Evolutionary conservation across 768 basidiomycete species (phyloP).

Genomic region (Boletus pseudo-olivaceus): DNA sequence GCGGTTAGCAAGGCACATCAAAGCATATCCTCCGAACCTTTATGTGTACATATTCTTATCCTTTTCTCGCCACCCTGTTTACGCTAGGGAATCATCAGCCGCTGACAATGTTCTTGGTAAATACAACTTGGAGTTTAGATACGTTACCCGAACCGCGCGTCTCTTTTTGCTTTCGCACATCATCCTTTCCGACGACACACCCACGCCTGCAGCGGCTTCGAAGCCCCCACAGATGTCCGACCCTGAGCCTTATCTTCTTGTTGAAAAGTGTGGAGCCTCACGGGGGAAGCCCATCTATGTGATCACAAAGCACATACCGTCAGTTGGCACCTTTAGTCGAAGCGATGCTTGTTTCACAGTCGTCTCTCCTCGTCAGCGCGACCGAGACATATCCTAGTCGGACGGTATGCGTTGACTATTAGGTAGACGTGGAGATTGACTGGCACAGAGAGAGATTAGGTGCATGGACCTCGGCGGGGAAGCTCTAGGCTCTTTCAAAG

Average conservation of each 20-base stretch:
- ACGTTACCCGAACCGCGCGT: conserved; percentile 24
- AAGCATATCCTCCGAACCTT: conserved; percentile 20
- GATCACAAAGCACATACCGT: conserved; percentile 42
- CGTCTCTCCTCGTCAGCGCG: conserved; percentile 22
- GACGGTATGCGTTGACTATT: conserved; percentile 26
- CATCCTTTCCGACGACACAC: conserved; percentile 13
- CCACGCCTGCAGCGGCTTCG: conserved; percentile 7
- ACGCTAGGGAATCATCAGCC: conserved; percentile 24
- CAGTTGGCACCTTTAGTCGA: conserved; percentile 23
- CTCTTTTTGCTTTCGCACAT: conserved; percentile 26
- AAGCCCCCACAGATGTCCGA: conserved; percentile 22
- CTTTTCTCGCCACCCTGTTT: conserved; percentile 23
- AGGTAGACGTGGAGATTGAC: conserved; percentile 8
- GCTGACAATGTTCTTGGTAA: conserved; percentile 28
- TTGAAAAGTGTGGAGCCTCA: conserved; percentile 41
- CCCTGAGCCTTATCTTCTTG: conserved; percentile 36
- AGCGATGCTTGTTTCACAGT: conserved; percentile 16
- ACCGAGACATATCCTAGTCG: conserved; percentile 31
- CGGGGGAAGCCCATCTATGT: conserved; percentile 42
- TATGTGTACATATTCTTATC: conserved; percentile 34
- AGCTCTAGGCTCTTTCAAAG: conserved; percentile 39
- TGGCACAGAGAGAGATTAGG: conserved; percentile 38
- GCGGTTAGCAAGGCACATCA: conserved; percentile 24
- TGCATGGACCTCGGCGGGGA: conserved; percentile 43
- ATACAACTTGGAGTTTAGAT: conserved; percentile 26